Evolutionary conservation across 2,329 filamentous ascomycete genomes (phyloP), one percentile per base, ranked within the genome.

Genomic region (Colletotrichum costaricense): DNA sequence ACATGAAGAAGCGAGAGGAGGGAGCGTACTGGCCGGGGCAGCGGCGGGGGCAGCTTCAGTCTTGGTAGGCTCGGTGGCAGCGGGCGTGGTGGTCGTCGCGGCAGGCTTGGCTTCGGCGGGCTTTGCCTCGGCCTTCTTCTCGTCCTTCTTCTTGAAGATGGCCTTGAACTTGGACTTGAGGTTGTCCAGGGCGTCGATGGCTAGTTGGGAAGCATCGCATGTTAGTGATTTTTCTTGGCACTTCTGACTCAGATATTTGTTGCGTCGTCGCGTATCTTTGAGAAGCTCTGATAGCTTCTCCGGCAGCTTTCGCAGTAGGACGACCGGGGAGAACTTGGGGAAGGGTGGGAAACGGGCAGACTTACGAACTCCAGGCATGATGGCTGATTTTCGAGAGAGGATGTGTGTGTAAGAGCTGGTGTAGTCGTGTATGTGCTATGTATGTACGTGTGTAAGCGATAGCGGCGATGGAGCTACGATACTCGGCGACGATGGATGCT

Each of bases 131-230:
- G 79, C 74, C 77, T 82, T 82, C 77, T 85, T 80, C 58, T 82
- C 78, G 55, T 73, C 66, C 82, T 84, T 86, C 81, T 86, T 88
- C 81, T 86, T 87, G 83, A 89, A 87, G 80, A 84, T 81, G 75
- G 82, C 81, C 85, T 86, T 88, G 79, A 90, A 79, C 86, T 89
- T 90, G 78, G 81, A 83, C 86, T 88, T 89, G 76, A 90, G 76
- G 82, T 89, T 89, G 79, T 87, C 86, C 74, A 90, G 81, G 42
- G 88, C 86, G 75, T 85, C 82, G 63, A 84, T 80, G 67, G 88
- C 88, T 90, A 75, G 38, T 58, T 60, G 24, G 56, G 49, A 35
- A 63, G 24, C 38, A 68, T 79, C 52, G 33, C 59, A 49, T 60
- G 62, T 73, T 57, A 73, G 67, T 49, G 46, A 22, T 26, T 55